These are phyloP conservation scores for Gossypium turneri DNA, from an alignment of 345 rosid species.

Conservation along the genomic window DNA sequence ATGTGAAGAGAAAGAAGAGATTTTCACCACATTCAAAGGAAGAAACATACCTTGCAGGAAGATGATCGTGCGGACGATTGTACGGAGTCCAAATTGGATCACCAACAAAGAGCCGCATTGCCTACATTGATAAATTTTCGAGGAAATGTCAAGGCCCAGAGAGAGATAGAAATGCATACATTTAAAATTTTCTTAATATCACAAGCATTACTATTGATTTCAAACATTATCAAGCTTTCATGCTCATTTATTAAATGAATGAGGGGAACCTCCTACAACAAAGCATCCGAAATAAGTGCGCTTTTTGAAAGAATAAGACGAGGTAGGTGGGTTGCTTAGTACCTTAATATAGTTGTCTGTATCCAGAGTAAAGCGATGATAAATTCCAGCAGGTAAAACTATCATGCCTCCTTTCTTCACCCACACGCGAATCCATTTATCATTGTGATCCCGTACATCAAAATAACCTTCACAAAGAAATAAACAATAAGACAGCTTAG, in stretches of 20 bases:
- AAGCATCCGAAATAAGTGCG: neutral
- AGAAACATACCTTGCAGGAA: conserved; percentile 52
- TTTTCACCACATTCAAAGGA: neutral
- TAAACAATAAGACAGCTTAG: neutral
- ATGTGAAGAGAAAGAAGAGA: neutral
- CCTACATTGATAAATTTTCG: conserved; percentile 34
- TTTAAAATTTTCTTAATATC: neutral
- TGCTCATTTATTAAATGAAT: neutral
- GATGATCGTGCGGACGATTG: conserved; percentile 68
- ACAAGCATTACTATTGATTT: neutral
- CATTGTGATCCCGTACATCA: neutral
- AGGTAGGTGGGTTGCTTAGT: neutral
- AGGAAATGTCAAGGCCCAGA: neutral
- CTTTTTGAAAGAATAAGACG: neutral
- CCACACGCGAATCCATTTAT: neutral
- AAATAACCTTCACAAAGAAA: conserved; percentile 3
- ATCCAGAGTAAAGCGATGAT: conserved; percentile 6
- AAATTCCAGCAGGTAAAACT: conserved; percentile 7
- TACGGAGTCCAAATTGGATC: conserved; percentile 72
- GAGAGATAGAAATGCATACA: neutral
- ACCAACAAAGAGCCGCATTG: conserved; percentile 69
- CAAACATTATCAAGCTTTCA: neutral
- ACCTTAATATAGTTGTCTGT: conserved; percentile 7
- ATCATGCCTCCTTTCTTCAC: conserved; percentile 11
- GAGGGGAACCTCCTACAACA: neutral